These are phyloP conservation scores for Yamadazyma laniorum DNA, from an alignment of 805 yeast species.

Conservation along the genomic window DNA sequence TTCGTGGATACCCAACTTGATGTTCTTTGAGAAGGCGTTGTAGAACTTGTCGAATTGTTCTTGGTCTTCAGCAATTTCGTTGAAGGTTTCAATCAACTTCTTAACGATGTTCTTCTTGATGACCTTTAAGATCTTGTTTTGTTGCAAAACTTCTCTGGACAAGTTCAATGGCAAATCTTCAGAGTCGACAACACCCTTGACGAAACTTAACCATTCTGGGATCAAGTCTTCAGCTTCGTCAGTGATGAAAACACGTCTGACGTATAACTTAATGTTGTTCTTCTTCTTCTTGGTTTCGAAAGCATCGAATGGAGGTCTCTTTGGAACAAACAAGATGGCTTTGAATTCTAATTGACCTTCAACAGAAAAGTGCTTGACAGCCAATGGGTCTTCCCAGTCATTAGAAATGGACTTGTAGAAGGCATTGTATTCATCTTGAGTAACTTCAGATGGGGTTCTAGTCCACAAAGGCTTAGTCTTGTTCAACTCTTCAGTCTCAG, in stretches of 20 bases:
- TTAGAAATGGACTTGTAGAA: conserved; percentile 99
- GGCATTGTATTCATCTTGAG: conserved; percentile 98
- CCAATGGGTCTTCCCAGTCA: conserved; percentile 99
- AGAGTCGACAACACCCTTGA: conserved; percentile 99
- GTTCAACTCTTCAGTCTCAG: conserved; percentile 97
- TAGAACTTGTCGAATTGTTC: conserved; percentile 99
- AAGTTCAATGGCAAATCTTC: conserved; percentile 99
- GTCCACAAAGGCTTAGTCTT: conserved; percentile 99
- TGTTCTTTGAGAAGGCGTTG: conserved; percentile 95
- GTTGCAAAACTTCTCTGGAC: conserved; percentile 99
- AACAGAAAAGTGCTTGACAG: conserved; percentile 98
- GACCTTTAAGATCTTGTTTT: conserved; percentile 98
- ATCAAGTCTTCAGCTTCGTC: conserved; percentile 99
- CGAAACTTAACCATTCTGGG: conserved; percentile 98
- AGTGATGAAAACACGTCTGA: conserved; percentile 98
- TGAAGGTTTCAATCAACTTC: conserved; percentile 97
- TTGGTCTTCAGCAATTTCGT: conserved; percentile 98
- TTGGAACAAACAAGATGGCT: conserved; percentile 96
- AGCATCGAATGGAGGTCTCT: conserved; percentile 98
- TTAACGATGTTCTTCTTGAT: conserved; percentile 98
- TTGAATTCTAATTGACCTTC: conserved; percentile 99
- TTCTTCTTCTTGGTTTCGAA: conserved; percentile 99
- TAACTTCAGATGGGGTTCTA: conserved; percentile 95
- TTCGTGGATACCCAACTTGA: conserved; percentile 98
- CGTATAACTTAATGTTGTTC: conserved; percentile 97